Conservation (phyloP, 371 early-diverging fungal genomes). For the Lichtheimia ramosa region DNA sequence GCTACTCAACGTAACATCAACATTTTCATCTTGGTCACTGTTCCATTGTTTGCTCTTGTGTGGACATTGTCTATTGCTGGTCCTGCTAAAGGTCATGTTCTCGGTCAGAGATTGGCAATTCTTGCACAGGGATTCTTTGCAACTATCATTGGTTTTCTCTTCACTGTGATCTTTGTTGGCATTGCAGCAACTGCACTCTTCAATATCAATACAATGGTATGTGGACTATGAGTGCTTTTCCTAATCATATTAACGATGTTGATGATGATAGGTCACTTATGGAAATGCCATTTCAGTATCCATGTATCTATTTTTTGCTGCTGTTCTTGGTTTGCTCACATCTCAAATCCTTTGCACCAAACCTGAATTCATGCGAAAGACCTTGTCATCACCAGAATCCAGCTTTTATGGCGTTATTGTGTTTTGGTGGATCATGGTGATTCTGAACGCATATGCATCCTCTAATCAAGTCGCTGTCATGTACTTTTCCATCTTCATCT, state of each 20-base stretch:
- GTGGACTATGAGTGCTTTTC: neutral
- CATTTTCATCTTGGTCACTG: constrained; percentile 32
- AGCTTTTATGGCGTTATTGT: constrained; percentile 38
- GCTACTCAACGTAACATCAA: constrained; percentile 39
- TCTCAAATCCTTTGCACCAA: constrained; percentile 29
- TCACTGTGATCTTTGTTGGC: constrained; percentile 12
- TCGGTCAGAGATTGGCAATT: constrained; percentile 13
- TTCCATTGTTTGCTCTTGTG: constrained; percentile 27
- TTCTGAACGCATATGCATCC: constrained; percentile 27
- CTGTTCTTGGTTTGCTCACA: constrained; percentile 15
- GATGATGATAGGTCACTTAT: constrained; percentile 31
- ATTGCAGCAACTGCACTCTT: constrained; percentile 16
- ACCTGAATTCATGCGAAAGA: constrained; percentile 12
- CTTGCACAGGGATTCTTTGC: constrained; percentile 30
- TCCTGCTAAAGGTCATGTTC: constrained; percentile 3
- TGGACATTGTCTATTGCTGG: constrained; percentile 17
- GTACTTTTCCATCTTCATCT: constrained; percentile 45
- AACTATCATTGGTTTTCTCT: constrained; percentile 18
- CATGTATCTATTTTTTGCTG: constrained; percentile 13
- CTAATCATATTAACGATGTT: neutral
- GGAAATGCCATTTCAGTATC: constrained; percentile 34
- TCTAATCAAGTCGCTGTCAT: constrained; percentile 34
- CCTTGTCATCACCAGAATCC: constrained; percentile 16
- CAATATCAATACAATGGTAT: constrained; percentile 34
- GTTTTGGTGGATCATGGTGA: constrained; percentile 52